Evolutionary conservation across 495 filamentous ascomycete species (phyloP), one percentile per base, ranked within the genome.

Genomic region (Xylaria venustula): DNA sequence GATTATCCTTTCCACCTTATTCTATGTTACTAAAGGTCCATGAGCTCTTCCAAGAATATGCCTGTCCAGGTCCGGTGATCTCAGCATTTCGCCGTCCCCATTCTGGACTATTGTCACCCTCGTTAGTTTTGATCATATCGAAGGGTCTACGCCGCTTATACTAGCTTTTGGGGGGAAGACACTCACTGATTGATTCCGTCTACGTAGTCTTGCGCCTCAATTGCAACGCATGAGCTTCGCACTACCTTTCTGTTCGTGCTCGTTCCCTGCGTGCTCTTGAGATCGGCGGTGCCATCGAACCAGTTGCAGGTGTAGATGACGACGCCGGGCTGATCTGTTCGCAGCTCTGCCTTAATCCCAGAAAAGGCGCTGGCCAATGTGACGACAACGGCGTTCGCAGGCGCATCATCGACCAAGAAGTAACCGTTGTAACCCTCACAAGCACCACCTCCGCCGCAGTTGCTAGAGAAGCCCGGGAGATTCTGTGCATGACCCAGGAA

Each of bases 361-460:
- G 77, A 80, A 70, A 81, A 85, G 34, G 62, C 67, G 32, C 87
- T 89, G 28, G 78, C 77, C 60, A 90, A 64, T 30, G 77, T 79
- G 41, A 86, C 69, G 2, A 90, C 77, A 2, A 81, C 84, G 12
- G 85, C 82, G 52, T 89, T 74, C 11, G 82, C 80, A 15, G 79
- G 74, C 15, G 79, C 81, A 41, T 84, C 82, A 49, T 92, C 88
- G 44, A 90, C 77, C 59, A 91, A 74, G 76, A 84, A 92, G 70
- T 87, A 89, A 50, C 87, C 90, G 73, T 92, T 91, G 72, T 92
- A 91, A 37, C 91, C 91, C 28, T 83, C 87, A 75, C 91, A 95
- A 30, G 78, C 81, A 53, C 79, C 72, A 68, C 76, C 70, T 36
- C 77, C 81, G 40, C 91, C 91, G 66, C 89, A 91, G 59, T 86